phyloP scores from a whole-genome alignment of 2,329 filamentous ascomycete genomes.

The Botrytis deweyae region DNA sequence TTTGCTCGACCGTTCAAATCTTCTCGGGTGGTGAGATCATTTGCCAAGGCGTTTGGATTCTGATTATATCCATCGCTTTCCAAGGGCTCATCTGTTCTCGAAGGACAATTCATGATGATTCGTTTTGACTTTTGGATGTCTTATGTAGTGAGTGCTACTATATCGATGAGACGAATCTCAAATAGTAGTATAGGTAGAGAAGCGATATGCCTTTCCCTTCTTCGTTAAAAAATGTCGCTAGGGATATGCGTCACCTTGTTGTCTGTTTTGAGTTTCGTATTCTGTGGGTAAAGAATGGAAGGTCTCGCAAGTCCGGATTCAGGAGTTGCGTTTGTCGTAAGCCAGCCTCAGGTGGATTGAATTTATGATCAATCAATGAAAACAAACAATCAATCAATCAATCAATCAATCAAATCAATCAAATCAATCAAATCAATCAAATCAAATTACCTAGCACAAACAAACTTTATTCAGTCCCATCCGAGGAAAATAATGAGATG shows the following conservation, averaged over 20 bases:
- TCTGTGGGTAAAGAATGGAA: background rate
- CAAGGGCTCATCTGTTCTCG: constrained; percentile 54
- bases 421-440: background rate
- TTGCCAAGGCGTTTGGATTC: constrained; percentile 55
- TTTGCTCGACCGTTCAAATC: constrained; percentile 63
- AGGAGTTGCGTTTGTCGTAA: background rate
- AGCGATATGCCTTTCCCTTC: background rate
- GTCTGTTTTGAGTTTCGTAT: background rate
- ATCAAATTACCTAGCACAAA: background rate
- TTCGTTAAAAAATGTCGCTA: background rate
- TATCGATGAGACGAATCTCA: background rate
- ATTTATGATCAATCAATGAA: background rate
- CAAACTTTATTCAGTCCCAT: background rate
- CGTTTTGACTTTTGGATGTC: background rate
- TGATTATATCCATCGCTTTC: constrained; percentile 59
- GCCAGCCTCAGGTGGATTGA: background rate
- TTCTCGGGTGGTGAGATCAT: constrained; percentile 60
- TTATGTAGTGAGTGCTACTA: background rate
- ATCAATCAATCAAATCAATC: background rate
- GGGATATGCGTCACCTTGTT: background rate
- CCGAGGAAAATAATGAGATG: background rate
- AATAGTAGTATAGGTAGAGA: background rate
- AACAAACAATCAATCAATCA: background rate
- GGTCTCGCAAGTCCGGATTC: background rate
- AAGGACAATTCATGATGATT: constrained; percentile 63